These are phyloP conservation scores for Ophiostoma sp. DNA, from an alignment of 2,329 filamentous ascomycete species.

Conservation along the genomic window DNA sequence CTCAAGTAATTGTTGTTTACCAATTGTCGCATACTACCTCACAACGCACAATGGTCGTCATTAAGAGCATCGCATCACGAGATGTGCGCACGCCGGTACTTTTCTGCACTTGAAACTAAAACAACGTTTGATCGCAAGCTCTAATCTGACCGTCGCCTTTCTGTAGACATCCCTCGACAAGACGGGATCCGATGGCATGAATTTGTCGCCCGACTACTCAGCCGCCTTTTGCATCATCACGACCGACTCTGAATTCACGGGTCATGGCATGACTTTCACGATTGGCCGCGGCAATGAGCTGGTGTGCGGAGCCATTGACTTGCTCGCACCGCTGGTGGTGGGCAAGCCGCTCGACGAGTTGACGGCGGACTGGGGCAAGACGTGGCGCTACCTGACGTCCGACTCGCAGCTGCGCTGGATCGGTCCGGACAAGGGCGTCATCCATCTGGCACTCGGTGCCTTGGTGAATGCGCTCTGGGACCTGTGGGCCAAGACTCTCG, in stretches of 20 bases:
- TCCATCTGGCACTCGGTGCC: conserved; percentile 84
- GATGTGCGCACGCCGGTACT: not conserved
- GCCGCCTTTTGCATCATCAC: conserved; percentile 87
- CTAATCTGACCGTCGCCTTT: not conserved
- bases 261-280: conserved; percentile 84
- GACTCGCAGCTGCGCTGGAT: conserved; percentile 93
- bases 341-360: conserved; percentile 63
- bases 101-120: too few relatives aligned
- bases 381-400: conserved; percentile 87
- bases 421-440: conserved; percentile 90
- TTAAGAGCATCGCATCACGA: not conserved
- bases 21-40: not conserved
- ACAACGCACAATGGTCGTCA: not conserved
- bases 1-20: too few relatives aligned
- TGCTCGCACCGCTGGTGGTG: conserved; percentile 63
- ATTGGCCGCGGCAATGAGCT: conserved; percentile 91
- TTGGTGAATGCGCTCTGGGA: conserved; percentile 94
- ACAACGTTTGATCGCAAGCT: too few relatives aligned
- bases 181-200: conserved; percentile 95
- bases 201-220: conserved; percentile 82
- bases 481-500: conserved; percentile 84
- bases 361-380: conserved; percentile 75
- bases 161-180: conserved; percentile 79
- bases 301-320: conserved; percentile 79
- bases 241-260: conserved; percentile 70